Evolutionary conservation across 768 basidiomycete genomes (phyloP).

Genomic region (Suillus sp.): DNA sequence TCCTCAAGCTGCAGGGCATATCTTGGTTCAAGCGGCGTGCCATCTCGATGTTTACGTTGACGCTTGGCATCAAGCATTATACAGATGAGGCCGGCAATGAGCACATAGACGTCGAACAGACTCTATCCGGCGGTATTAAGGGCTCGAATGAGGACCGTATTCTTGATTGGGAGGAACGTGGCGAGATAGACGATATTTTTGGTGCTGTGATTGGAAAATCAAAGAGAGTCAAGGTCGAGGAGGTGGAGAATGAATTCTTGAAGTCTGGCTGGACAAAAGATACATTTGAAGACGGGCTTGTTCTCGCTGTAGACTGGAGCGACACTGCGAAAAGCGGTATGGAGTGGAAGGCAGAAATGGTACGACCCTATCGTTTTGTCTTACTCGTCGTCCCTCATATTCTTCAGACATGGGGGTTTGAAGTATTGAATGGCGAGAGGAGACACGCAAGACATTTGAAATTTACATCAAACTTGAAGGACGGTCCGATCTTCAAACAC

Average conservation of each 20-base stretch:
- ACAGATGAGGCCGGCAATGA: slow-evolving; percentile 61
- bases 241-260: slow-evolving; percentile 47
- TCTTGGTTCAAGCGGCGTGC: slow-evolving; percentile 70
- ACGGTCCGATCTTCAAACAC: slow-evolving; percentile 48
- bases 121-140: slow-evolving; percentile 60
- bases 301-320: slow-evolving; percentile 50
- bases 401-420: slow-evolving; percentile 63
- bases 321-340: slow-evolving; percentile 62
- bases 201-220: slow-evolving; percentile 58
- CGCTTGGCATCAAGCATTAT: slow-evolving; percentile 64
- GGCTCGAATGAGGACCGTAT: slow-evolving; percentile 57
- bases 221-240: slow-evolving; percentile 51
- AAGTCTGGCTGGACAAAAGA: slow-evolving; percentile 46
- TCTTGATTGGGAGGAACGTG: slow-evolving; percentile 57
- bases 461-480: slow-evolving; percentile 61
- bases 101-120: slow-evolving; percentile 69
- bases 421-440: slow-evolving; percentile 58
- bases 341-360: slow-evolving; percentile 71
- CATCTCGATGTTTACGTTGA: slow-evolving; percentile 58
- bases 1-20: slow-evolving; percentile 72
- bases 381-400: slow-evolving; percentile 5
- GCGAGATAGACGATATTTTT: slow-evolving; percentile 61
- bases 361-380: slow-evolving; percentile 27
- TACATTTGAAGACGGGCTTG: slow-evolving; percentile 35
- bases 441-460: slow-evolving; percentile 61